Percentiles rank a stretch among this genome's conserved stretches.
Conservation (phyloP, 306 rosid genomes). For the Citrullus colocynthis region DNA sequence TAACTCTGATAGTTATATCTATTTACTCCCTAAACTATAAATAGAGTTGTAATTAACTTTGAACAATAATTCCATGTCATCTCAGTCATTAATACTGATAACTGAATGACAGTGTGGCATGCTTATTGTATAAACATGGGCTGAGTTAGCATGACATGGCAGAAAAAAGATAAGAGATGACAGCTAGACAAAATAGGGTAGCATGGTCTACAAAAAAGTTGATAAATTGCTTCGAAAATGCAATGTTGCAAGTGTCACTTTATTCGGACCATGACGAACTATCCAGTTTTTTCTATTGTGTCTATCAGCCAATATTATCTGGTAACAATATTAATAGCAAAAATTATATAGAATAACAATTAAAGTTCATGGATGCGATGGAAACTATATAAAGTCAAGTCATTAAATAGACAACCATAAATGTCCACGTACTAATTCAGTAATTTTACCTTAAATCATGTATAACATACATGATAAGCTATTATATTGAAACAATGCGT, state of each 20-base stretch:
- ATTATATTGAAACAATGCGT: not conserved
- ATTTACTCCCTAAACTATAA: not conserved
- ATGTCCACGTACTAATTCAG: not conserved
- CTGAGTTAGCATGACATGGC: not conserved
- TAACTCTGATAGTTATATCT: not conserved
- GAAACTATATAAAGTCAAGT: not conserved
- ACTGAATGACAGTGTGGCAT: too few relatives aligned
- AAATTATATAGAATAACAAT: not conserved
- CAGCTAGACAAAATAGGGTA: not conserved
- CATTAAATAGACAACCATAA: not conserved
- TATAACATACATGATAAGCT: not conserved
- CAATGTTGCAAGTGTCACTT: not conserved
- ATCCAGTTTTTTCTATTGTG: not conserved
- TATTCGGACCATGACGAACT: not conserved
- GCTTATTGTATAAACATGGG: not conserved
- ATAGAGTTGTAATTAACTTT: not conserved
- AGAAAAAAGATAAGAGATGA: not conserved
- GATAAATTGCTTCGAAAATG: not conserved
- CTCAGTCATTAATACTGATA: too few relatives aligned
- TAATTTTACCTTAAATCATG: not conserved
- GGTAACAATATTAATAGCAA: not conserved
- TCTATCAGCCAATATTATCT: not conserved
- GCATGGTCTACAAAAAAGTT: not conserved
- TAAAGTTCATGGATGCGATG: not conserved
- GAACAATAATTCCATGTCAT: not conserved